These are phyloP conservation scores for Cubamyces sp. DNA, from an alignment of 768 basidiomycete species.

Conservation along the genomic window DNA sequence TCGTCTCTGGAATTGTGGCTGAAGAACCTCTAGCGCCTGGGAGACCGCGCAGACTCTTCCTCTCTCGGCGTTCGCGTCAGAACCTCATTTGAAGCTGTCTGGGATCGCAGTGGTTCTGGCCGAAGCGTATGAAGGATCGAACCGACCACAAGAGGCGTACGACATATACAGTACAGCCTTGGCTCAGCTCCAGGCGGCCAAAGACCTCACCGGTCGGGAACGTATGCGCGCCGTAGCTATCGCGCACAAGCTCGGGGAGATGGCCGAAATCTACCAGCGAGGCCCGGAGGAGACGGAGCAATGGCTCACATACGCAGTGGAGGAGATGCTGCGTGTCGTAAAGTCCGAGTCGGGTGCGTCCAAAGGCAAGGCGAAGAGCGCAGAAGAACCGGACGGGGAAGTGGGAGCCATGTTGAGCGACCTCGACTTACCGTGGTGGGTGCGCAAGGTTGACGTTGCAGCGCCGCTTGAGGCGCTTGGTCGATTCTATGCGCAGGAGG, in stretches of 20 bases:
- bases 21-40: conserved; percentile 50
- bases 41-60: conserved; percentile 53
- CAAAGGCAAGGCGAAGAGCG: conserved; percentile 21
- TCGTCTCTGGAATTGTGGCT: background rate
- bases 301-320: conserved; percentile 49
- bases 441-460: conserved; percentile 59
- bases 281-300: conserved; percentile 45
- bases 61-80: conserved; percentile 37
- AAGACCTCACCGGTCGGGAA: conserved; percentile 39
- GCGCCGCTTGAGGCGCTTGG: conserved; percentile 73
- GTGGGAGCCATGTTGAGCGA: conserved; percentile 39
- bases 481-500: conserved; percentile 58
- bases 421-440: conserved; percentile 64
- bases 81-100: conserved; percentile 67
- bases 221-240: conserved; percentile 49
- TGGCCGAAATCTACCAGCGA: conserved; percentile 39
- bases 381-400: conserved; percentile 11
- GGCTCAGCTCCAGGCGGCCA: conserved; percentile 23
- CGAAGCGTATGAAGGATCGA: conserved; percentile 52
- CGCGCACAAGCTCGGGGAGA: conserved; percentile 49
- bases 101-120: conserved; percentile 68
- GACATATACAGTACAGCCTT: conserved; percentile 31
- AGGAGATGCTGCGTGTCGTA: conserved; percentile 45
- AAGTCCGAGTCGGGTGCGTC: conserved; percentile 34
- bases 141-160: conserved; percentile 38